These are phyloP conservation scores for Jacaranda mimosifolia DNA, from an alignment of 257 asterid species.

Conservation along the genomic window DNA sequence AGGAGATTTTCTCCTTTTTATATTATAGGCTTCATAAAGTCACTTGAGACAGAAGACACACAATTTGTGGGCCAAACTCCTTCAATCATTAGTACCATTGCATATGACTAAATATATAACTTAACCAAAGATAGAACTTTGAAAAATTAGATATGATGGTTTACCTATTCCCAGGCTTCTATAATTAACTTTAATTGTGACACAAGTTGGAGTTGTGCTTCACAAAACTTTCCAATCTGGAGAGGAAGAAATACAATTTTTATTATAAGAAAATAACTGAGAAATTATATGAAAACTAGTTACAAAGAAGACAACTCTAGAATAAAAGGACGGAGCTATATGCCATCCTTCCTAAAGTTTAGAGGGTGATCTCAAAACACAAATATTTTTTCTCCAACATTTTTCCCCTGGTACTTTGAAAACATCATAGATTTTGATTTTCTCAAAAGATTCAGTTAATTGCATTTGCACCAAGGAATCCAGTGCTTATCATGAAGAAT, in stretches of 20 bases:
- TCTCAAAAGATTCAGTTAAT: not conserved
- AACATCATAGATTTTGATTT: not conserved
- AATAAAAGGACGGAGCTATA: not conserved
- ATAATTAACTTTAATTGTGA: slow-evolving; percentile 85
- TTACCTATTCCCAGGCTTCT: slow-evolving; percentile 98
- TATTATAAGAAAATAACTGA: no score
- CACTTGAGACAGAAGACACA: no score
- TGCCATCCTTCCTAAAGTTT: not conserved
- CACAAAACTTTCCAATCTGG: slow-evolving; percentile 81
- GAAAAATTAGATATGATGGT: slow-evolving; percentile 5
- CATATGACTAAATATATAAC: not conserved
- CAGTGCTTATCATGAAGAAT: no score
- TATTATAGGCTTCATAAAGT: no score
- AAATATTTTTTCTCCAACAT: not conserved
- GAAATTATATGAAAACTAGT: no score
- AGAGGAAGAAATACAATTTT: no score
- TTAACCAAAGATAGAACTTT: slow-evolving; percentile 25
- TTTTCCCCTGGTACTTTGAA: not conserved
- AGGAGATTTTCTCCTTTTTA: no score
- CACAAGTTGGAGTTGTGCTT: slow-evolving; percentile 84
- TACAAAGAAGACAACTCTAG: not conserved
- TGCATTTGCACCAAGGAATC: no score
- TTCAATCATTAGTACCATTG: slow-evolving; percentile 13
- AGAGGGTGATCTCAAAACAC: not conserved
- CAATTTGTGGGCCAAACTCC: not conserved